Base-by-base conservation (phyloP, 768 basidiomycete species). In the Gyrodon lividus region DNA sequence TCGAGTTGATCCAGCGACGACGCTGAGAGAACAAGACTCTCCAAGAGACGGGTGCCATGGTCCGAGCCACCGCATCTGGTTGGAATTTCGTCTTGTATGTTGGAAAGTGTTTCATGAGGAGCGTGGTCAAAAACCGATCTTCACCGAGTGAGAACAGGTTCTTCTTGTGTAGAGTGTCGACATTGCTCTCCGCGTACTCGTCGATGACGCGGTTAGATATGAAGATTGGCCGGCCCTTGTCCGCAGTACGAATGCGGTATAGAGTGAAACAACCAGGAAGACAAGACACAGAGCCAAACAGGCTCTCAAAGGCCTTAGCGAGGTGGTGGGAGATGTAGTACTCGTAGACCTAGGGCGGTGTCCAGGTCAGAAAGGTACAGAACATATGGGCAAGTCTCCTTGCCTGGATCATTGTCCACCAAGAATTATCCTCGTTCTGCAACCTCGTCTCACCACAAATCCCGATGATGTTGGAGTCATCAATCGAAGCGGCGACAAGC, bases 351-450 rank as follows among this genome's bases (percentile, higher is more conserved):
- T 82, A 52, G 16, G 46, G 38, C 1, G 52, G 48, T 22, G 6
- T 52, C 40, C 40, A 12, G 40, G 34, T 59, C 39, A 60, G 55
- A 46, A 2, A 31, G 37, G 35, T 31, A 12, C 34, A 34, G 14
- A 20, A 7, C 30, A 43, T 0, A 24, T 14, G 22, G 9, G 23
- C 14, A 12, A 4, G 8, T 4, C 10, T 17, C 60, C 71, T 52
- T 30, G 78, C 81, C 73, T 87, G 86, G 52, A 86, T 86, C 84
- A 87, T 87, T 9, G 87, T 88, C 74, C 87, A 88, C 77, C 86
- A 83, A 22, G 84, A 86, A 24, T 77, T 73, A 41, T 83, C 80
- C 59, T 84, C 83, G 60, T 86, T 86, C 56, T 82, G 80, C 33
- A 86, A 68, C 64, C 78, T 83, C 0, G 84, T 86, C 67, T 86